Percentiles rank a stretch among this genome's conserved stretches.
Conservation (phyloP, 805 yeast genomes). For the Schwanniomyces pseudopolymorphus region DNA sequence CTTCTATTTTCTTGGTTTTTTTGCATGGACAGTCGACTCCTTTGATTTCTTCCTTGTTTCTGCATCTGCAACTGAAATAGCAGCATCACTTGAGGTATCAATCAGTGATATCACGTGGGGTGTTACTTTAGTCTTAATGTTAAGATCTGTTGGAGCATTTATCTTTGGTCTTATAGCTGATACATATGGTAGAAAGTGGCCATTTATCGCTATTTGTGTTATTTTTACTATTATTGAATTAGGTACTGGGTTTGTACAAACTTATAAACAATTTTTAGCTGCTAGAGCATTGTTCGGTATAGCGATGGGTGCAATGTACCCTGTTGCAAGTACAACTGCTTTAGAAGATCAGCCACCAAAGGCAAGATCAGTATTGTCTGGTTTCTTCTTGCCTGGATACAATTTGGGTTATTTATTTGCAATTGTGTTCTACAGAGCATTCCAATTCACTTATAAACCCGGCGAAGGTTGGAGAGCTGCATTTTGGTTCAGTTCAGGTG, state of each 20-base stretch:
- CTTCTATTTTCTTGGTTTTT: slow-evolving; percentile 51
- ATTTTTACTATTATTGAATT: slow-evolving; percentile 55
- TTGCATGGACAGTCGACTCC: slow-evolving; percentile 67
- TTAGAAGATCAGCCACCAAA: slow-evolving; percentile 52
- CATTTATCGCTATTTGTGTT: slow-evolving; percentile 45
- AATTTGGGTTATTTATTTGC: slow-evolving; percentile 67
- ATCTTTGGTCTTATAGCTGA: slow-evolving; percentile 60
- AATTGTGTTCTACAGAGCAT: slow-evolving; percentile 63
- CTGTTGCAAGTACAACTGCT: slow-evolving; percentile 55
- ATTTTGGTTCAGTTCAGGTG: slow-evolving; percentile 67
- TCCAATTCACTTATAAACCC: slow-evolving; percentile 48
- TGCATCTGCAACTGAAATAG: slow-evolving; percentile 48
- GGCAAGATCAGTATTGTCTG: slow-evolving; percentile 60
- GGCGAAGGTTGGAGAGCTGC: slow-evolving; percentile 62
- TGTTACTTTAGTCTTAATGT: slow-evolving; percentile 65
- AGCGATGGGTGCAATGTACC: slow-evolving; percentile 56
- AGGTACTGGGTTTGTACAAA: slow-evolving; percentile 63
- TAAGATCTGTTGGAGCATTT: slow-evolving; percentile 65
- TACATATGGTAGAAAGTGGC: slow-evolving; percentile 60
- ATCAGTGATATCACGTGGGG: slow-evolving; percentile 63
- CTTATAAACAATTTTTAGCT: slow-evolving; percentile 56
- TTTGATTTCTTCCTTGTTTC: slow-evolving; percentile 64
- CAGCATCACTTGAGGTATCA: slow-evolving; percentile 41
- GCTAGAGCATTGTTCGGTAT: slow-evolving; percentile 63
- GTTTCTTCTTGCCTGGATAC: slow-evolving; percentile 79